These are phyloP conservation scores for Kuraishia hungarica DNA, from an alignment of 805 yeast genomes.

Conservation along the genomic window DNA sequence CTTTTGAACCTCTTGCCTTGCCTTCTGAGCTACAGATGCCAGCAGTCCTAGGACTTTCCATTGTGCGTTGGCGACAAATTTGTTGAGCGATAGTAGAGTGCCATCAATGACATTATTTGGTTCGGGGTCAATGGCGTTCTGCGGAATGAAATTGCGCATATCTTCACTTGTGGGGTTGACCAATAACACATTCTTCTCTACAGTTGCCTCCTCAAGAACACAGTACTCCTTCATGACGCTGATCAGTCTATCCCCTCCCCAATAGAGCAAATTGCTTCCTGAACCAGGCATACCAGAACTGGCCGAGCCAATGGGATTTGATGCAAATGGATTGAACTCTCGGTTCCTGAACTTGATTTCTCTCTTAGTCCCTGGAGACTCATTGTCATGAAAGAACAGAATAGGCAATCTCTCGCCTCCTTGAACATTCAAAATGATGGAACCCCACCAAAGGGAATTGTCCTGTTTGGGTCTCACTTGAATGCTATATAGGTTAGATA, in stretches of 20 bases:
- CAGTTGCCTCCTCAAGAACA: conserved; percentile 56
- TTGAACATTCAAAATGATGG: conserved; percentile 64
- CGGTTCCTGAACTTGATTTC: conserved; percentile 53
- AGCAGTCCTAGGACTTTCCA: conserved; percentile 84
- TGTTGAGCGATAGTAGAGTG: conserved; percentile 26
- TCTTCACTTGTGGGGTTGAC: conserved; percentile 74
- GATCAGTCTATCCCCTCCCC: conserved; percentile 89
- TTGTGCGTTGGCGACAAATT: conserved; percentile 57
- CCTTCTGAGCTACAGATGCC: conserved; percentile 65
- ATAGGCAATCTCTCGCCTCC: conserved; percentile 68
- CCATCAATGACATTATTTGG: conserved; percentile 17
- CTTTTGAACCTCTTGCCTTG: conserved; percentile 56
- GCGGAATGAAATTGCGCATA: conserved; percentile 47
- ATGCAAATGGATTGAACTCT: conserved; percentile 68
- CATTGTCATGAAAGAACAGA: conserved; percentile 87
- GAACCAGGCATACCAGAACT: neutral
- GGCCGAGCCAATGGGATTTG: conserved; percentile 13
- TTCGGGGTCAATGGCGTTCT: conserved; percentile 23
- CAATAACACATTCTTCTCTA: conserved; percentile 66
- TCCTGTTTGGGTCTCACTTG: conserved; percentile 78
- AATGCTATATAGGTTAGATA: conserved; percentile 61
- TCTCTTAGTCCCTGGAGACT: conserved; percentile 62
- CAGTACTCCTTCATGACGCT: conserved; percentile 43
- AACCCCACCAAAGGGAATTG: conserved; percentile 85
- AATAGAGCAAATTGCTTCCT: conserved; percentile 41